A percentile compares a stretch with the other conserved stretches of the same genome.
Evolutionary conservation across 345 rosid species (phyloP).

Genomic region (Eucalyptus leucophloia): DNA sequence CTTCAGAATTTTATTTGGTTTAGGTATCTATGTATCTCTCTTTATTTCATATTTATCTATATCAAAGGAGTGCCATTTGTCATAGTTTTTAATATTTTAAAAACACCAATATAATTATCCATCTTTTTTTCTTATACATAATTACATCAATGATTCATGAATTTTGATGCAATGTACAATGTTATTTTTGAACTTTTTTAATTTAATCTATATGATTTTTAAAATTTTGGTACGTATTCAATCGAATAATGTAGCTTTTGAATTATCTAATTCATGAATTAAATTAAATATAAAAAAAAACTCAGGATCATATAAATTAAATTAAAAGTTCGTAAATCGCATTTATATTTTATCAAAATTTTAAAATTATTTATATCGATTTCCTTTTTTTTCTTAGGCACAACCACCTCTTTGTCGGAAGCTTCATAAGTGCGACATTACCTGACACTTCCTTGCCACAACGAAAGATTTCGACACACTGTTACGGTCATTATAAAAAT

Average conservation of each 20-base stretch:
- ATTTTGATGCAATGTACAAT: too few species aligned
- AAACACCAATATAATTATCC: neutral
- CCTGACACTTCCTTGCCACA: neutral
- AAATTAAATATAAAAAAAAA: too few species aligned
- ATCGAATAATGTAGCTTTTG: too few species aligned
- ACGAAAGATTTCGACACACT: neutral
- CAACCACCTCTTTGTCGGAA: neutral
- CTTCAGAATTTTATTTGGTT: too few species aligned
- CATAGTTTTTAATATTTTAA: neutral
- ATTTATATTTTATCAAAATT: too few species aligned
- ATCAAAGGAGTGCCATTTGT: neutral
- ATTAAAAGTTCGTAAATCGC: too few species aligned
- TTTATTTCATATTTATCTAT: neutral
- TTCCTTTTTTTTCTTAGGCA: neutral
- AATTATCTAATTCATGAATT: too few species aligned
- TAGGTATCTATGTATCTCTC: neutral
- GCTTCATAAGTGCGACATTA: neutral
- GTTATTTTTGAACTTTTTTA: too few species aligned
- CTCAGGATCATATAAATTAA: too few species aligned
- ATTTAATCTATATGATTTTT: too few species aligned
- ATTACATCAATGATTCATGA: neutral
- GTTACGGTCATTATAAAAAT: neutral
- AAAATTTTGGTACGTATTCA: rapidly evolving
- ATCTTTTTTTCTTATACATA: neutral
- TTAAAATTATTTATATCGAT: too few species aligned